phyloP scores from a whole-genome alignment of 2,329 filamentous ascomycete species.

The Cordyceps farinosa region DNA sequence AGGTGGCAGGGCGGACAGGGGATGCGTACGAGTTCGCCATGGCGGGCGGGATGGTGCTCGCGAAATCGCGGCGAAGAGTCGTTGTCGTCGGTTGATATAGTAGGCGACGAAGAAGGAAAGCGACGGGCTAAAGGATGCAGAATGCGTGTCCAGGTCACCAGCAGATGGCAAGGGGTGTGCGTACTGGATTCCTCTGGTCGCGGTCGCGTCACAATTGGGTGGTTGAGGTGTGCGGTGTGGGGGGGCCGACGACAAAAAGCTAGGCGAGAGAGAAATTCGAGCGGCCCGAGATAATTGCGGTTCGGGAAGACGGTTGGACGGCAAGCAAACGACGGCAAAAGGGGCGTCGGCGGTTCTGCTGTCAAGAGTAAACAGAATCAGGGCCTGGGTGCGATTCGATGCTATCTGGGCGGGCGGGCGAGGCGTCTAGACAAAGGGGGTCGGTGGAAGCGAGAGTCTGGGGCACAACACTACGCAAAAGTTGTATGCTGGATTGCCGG shows the following conservation, averaged over 20 bases:
- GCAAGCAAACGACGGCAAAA: neutral
- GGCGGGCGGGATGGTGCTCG: neutral
- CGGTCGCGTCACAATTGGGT: constrained; percentile 17
- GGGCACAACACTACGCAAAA: neutral
- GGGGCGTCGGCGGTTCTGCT: neutral
- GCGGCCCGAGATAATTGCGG: neutral
- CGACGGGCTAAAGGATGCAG: neutral
- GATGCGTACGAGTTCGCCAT: constrained; percentile 18
- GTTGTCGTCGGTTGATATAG: neutral
- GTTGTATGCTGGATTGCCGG: neutral
- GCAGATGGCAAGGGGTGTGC: constrained; percentile 2
- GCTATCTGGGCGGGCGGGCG: neutral
- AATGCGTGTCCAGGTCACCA: neutral
- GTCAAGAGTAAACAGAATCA: constrained; percentile 5
- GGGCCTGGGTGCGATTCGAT: neutral
- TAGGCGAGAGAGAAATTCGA: neutral
- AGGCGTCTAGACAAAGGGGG: neutral
- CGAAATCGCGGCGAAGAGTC: neutral
- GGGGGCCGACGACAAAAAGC: neutral
- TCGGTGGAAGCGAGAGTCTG: neutral
- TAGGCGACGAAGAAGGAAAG: neutral
- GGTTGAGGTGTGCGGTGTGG: neutral
- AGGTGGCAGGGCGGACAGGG: neutral
- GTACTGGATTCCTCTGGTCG: constrained; percentile 8
- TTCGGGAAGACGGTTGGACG: neutral